Conservation (phyloP, 257 asterid genomes). For the Solanum pennellii region DNA sequence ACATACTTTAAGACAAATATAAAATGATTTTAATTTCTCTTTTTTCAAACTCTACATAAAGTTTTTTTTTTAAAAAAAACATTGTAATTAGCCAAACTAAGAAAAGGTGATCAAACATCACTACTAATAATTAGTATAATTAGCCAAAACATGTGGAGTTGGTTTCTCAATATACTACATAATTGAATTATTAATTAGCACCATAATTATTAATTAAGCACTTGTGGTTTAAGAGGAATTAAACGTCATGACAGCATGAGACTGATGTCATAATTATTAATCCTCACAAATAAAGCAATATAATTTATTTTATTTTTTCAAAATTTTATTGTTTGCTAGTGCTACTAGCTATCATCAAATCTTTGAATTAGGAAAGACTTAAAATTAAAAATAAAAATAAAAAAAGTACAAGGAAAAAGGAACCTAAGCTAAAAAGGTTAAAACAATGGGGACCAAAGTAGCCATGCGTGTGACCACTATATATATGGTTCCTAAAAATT, state of each 20-base stretch:
- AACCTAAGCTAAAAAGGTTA: not conserved
- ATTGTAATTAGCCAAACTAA: not conserved
- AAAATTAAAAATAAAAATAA: not conserved
- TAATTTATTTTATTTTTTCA: too few relatives aligned
- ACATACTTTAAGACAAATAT: not conserved
- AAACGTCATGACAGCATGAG: slow-evolving; percentile 66
- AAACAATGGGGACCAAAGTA: slow-evolving; percentile 39
- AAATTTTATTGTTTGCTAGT: slow-evolving; percentile 10
- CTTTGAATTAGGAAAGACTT: slow-evolving; percentile 11
- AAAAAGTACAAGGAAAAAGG: not conserved
- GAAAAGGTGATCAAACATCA: not conserved
- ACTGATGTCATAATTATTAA: slow-evolving; percentile 60
- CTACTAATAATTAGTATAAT: not conserved
- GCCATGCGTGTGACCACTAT: slow-evolving; percentile 77
- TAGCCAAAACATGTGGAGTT: not conserved
- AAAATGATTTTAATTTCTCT: not conserved
- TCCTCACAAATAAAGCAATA: slow-evolving; percentile 16
- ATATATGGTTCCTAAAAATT: slow-evolving; percentile 17
- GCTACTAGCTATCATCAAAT: slow-evolving; percentile 43
- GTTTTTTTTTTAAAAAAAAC: not conserved
- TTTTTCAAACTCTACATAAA: not conserved
- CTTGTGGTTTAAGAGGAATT: not conserved
- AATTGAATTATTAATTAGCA: not conserved
- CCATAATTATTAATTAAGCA: not conserved
- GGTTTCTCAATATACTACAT: not conserved